phyloP scores from a whole-genome alignment of 1,284 basidiomycete species.

The Rhodotorula sp. region DNA sequence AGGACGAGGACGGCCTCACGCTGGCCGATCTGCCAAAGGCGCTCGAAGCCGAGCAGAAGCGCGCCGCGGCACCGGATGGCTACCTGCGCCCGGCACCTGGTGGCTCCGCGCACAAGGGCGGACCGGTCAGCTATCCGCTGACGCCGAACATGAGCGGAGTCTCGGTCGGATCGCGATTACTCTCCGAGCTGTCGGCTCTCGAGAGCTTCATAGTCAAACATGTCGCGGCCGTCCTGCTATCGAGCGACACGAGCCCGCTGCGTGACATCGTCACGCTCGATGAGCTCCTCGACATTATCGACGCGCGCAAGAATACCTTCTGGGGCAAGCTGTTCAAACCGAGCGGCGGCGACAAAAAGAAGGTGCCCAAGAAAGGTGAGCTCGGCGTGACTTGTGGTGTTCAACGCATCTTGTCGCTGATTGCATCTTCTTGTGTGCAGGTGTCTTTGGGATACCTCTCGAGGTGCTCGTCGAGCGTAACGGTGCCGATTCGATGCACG shows the following conservation, averaged over 20 bases:
- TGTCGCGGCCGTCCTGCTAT: constrained; percentile 77
- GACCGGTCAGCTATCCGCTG: background rate
- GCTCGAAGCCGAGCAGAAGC: constrained; percentile 78
- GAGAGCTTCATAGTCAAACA: constrained; percentile 91
- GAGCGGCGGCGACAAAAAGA: constrained; percentile 68
- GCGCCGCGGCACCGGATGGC: constrained; percentile 63
- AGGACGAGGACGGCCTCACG: constrained; percentile 78
- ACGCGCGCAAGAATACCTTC: constrained; percentile 89
- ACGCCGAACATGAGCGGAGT: background rate
- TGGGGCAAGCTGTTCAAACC: constrained; percentile 97
- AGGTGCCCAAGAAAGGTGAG: constrained; percentile 74
- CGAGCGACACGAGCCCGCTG: constrained; percentile 64
- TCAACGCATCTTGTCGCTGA: background rate
- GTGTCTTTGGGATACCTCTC: constrained; percentile 89
- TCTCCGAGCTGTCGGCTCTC: constrained; percentile 79
- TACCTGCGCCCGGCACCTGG: constrained; percentile 49
- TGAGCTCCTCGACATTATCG: constrained; percentile 89
- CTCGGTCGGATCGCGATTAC: constrained; percentile 51
- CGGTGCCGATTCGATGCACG: constrained; percentile 88
- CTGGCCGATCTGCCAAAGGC: constrained; percentile 95
- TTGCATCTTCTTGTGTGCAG: constrained; percentile 45
- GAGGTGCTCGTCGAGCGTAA: constrained; percentile 93
- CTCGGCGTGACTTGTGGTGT: constrained; percentile 34
- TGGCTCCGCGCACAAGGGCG: background rate
- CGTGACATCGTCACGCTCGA: constrained; percentile 58